phyloP scores from a whole-genome alignment of 768 basidiomycete species.

The Clavulina sp. region DNA sequence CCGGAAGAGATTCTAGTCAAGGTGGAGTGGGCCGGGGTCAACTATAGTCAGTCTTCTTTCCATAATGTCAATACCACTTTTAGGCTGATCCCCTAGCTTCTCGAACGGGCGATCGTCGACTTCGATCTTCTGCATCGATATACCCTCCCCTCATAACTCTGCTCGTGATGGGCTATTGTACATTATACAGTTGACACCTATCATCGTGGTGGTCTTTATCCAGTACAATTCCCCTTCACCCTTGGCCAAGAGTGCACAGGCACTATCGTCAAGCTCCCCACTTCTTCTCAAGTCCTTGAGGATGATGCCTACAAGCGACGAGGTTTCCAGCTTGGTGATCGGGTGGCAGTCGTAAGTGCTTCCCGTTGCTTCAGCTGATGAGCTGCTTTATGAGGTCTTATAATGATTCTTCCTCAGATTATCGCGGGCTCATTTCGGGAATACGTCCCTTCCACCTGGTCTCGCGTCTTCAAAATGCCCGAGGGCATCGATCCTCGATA shows the following conservation, averaged over 20 bases:
- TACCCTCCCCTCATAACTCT: too few species aligned
- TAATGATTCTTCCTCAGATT: too few species aligned
- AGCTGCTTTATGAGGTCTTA: too few species aligned
- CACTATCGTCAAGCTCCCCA: slow-evolving; percentile 57
- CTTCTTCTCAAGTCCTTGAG: slow-evolving; percentile 39
- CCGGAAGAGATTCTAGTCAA: slow-evolving; percentile 42
- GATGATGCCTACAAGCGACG: slow-evolving; percentile 46
- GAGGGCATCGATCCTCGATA: too few species aligned
- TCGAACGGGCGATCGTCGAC: too few species aligned
- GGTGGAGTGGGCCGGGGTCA: slow-evolving; percentile 61
- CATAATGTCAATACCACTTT: background rate
- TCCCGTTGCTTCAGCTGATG: too few species aligned
- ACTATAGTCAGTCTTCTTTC: slow-evolving; percentile 36
- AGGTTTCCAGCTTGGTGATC: slow-evolving; percentile 47
- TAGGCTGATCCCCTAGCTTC: background rate
- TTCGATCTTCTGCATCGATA: too few species aligned
- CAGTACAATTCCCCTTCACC: slow-evolving; percentile 43
- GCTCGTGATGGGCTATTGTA: too few species aligned
- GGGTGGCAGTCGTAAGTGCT: slow-evolving; percentile 46
- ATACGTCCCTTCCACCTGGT: too few species aligned
- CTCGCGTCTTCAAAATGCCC: too few species aligned
- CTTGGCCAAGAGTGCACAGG: slow-evolving; percentile 73
- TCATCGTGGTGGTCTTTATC: slow-evolving; percentile 44
- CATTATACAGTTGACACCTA: slow-evolving; percentile 61
- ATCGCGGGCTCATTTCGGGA: too few species aligned